phyloP scores from a whole-genome alignment of 2,329 filamentous ascomycete species.

The Xylaria sp. region DNA sequence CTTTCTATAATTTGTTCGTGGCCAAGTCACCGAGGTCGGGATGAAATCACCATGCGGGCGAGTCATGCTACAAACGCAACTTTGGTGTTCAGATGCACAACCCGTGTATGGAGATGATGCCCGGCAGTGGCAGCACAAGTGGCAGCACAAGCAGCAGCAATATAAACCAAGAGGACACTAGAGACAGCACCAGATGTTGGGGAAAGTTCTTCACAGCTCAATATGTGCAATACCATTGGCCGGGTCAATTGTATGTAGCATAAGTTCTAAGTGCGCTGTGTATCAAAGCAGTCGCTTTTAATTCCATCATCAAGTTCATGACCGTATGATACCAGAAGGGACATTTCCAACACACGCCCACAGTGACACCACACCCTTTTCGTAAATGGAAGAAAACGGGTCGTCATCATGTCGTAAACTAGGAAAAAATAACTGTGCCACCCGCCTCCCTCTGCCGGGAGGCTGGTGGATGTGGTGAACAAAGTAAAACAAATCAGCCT shows the following conservation, averaged over 20 bases:
- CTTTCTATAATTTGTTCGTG: background rate
- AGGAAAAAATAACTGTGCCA: conserved; percentile 37
- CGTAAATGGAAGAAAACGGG: conserved; percentile 39
- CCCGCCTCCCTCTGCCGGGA: conserved; percentile 32
- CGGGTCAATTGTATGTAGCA: conserved; percentile 32
- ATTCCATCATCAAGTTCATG: conserved; percentile 44
- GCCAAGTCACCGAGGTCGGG: background rate
- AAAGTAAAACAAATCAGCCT: conserved; percentile 37
- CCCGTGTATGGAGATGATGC: background rate
- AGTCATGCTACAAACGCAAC: background rate
- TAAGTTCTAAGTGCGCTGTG: conserved; percentile 39
- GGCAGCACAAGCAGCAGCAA: conserved; percentile 12
- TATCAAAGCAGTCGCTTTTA: conserved; percentile 46
- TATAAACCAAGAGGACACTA: conserved; percentile 7
- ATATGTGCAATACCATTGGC: conserved; percentile 29
- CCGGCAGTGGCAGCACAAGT: too few species aligned
- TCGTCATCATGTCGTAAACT: conserved; percentile 41
- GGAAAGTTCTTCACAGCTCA: conserved; percentile 21
- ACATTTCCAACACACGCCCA: conserved; percentile 42
- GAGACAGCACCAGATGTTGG: conserved; percentile 15
- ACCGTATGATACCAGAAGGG: conserved; percentile 43
- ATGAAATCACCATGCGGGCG: background rate
- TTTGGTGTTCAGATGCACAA: background rate
- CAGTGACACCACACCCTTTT: conserved; percentile 44
- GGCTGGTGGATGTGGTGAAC: conserved; percentile 30